Evolutionary conservation across 164 flowering plant species (phyloP).

Genomic region (Platanus orientalis): DNA sequence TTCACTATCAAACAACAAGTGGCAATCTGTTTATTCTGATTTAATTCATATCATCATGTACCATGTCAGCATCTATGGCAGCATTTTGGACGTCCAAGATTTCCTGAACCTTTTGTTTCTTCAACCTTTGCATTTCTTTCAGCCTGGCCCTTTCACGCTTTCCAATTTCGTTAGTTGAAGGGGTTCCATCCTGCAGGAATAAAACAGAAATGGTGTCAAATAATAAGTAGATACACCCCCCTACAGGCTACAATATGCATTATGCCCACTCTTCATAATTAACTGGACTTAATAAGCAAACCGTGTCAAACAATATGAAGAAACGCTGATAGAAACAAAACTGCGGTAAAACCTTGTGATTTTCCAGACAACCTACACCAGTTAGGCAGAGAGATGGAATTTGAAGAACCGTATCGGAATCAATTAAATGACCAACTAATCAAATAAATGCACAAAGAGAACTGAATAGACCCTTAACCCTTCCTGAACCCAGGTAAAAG

Average conservation of each 20-base stretch:
- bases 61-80: constrained; percentile 93
- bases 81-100: constrained; percentile 86
- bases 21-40: neutral
- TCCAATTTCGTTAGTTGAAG: constrained; percentile 37
- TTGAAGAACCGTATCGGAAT: neutral
- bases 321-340: too few relatives aligned
- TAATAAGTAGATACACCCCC: neutral
- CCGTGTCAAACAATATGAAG: too few relatives aligned
- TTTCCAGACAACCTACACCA: too few relatives aligned
- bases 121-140: constrained; percentile 71
- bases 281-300: neutral
- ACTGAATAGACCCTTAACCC: neutral
- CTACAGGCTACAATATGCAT: neutral
- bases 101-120: constrained; percentile 86
- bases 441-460: neutral
- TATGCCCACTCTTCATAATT: neutral
- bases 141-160: constrained; percentile 82
- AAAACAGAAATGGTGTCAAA: neutral
- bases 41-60: constrained; percentile 13
- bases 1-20: neutral
- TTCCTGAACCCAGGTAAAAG: neutral
- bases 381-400: neutral
- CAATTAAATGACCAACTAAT: too few relatives aligned
- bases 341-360: too few relatives aligned
- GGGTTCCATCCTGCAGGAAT: constrained; percentile 39